A percentile compares a stretch with the other conserved stretches of the same genome.
Conservation (phyloP, 306 rosid genomes). For the Abrus precatorius region DNA sequence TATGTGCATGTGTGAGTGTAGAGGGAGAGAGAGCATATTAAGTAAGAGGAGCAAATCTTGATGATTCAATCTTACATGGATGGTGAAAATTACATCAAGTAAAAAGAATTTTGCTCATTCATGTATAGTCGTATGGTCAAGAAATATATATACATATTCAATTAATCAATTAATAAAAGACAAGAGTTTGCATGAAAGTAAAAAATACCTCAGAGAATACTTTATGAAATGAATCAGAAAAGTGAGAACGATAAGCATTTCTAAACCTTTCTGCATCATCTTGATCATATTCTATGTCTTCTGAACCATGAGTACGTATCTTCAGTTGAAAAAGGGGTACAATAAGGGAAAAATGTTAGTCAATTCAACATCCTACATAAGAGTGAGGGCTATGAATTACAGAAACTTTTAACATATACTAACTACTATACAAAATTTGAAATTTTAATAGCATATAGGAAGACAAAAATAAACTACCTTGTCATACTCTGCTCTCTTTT, state of each 20-base stretch:
- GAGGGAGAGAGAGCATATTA: conserved; percentile 22
- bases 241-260: conserved; percentile 72
- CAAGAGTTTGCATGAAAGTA: not conserved
- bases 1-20: too few species aligned
- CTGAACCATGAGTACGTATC: conserved; percentile 60
- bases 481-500: conserved; percentile 77
- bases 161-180: not conserved
- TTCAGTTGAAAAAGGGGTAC: conserved; percentile 50
- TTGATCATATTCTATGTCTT: conserved; percentile 58
- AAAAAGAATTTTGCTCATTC: not conserved
- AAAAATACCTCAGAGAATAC: conserved; percentile 88
- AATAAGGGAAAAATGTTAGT: conserved; percentile 36
- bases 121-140: not conserved
- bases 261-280: conserved; percentile 66
- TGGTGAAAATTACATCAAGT: not conserved
- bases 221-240: conserved; percentile 87
- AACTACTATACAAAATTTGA: conserved; percentile 13
- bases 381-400: conserved; percentile 35
- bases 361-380: conserved; percentile 23
- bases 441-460: conserved; percentile 25
- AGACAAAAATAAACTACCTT: conserved; percentile 53
- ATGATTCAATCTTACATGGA: conserved; percentile 11
- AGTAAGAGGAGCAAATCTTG: conserved; percentile 21
- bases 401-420: conserved; percentile 34
- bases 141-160: not conserved